phyloP scores from a whole-genome alignment of 2,329 filamentous ascomycete genomes.

The Thielaviopsis populi region DNA sequence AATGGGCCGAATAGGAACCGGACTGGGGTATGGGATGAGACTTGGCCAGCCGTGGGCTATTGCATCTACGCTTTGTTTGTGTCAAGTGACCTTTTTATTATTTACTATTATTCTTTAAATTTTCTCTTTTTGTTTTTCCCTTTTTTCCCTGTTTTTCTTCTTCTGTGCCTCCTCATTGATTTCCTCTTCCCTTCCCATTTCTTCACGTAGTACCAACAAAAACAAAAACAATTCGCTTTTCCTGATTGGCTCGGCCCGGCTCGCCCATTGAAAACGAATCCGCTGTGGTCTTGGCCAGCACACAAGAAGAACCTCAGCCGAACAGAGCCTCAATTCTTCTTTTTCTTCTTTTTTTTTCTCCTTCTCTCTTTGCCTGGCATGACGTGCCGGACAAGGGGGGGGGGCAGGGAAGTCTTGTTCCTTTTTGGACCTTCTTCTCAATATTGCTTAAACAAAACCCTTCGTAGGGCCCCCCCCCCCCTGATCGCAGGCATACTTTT shows the following conservation, averaged over 20 bases:
- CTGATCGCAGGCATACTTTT: neutral
- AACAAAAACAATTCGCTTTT: neutral
- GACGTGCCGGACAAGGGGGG: neutral
- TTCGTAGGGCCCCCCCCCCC: neutral
- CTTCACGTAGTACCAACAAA: neutral
- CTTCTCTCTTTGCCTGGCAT: neutral
- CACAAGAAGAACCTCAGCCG: neutral
- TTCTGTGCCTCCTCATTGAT: neutral
- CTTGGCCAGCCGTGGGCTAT: neutral
- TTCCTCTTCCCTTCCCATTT: neutral
- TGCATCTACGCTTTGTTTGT: conserved; percentile 1
- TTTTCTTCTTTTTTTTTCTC: neutral
- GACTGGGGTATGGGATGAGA: conserved; percentile 3
- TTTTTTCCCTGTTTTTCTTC: neutral
- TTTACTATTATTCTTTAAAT: neutral
- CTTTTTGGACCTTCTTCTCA: neutral
- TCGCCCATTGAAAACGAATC: neutral
- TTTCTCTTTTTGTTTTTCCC: neutral
- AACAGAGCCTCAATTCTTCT: neutral
- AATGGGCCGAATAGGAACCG: conserved; percentile 17
- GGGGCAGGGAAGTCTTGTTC: neutral
- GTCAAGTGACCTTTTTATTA: neutral
- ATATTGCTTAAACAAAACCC: neutral
- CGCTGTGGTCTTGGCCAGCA: neutral
- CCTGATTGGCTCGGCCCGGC: neutral